phyloP scores from a whole-genome alignment of 2,329 filamentous ascomycete genomes.

The Aureobasidium sp. region DNA sequence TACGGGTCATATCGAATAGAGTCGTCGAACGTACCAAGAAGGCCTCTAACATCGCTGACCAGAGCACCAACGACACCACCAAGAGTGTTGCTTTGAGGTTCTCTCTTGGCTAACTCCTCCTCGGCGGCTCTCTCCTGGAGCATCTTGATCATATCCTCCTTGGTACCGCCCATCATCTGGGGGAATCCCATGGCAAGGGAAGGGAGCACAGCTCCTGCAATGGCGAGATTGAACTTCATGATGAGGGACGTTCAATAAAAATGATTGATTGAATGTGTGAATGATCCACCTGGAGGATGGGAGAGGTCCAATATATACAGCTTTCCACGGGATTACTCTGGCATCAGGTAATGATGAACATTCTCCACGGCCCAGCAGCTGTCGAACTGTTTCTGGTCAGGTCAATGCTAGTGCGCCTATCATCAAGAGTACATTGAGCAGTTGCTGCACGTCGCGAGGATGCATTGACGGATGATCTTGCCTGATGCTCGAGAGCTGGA shows the following conservation, averaged over 20 bases:
- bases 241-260: background rate
- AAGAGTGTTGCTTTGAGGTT: background rate
- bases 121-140: constrained; percentile 3
- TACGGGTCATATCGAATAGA: background rate
- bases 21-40: background rate
- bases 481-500: background rate
- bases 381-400: background rate
- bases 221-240: constrained; percentile 8
- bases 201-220: constrained; percentile 8
- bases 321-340: background rate
- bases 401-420: background rate
- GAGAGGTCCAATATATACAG: constrained; percentile 1
- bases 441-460: background rate
- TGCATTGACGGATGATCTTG: constrained; percentile 2
- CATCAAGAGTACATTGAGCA: background rate
- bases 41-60: background rate
- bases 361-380: background rate
- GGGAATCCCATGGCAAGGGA: constrained; percentile 6
- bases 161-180: constrained; percentile 4
- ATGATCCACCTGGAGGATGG: background rate
- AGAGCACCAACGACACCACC: background rate
- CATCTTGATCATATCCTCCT: constrained; percentile 1
- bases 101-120: background rate
- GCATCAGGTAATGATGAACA: background rate
- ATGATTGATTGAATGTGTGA: background rate